These are phyloP conservation scores for Angophora floribunda DNA, from an alignment of 345 rosid species.

Conservation along the genomic window DNA sequence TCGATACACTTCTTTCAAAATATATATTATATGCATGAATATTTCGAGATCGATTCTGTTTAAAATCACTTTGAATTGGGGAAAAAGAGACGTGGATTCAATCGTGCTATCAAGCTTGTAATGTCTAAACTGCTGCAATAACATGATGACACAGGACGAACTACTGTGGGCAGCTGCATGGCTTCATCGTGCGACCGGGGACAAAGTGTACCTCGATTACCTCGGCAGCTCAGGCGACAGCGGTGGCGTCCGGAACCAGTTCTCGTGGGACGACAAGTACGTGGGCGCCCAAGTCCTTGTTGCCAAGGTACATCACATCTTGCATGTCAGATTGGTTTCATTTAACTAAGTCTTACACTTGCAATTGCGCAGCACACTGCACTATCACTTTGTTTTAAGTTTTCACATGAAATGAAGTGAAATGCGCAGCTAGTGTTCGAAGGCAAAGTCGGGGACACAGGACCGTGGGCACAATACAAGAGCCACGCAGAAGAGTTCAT, in stretches of 20 bases:
- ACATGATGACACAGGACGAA: conserved; percentile 11
- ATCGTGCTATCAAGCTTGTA: neutral
- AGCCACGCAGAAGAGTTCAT: conserved; percentile 35
- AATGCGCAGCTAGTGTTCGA: conserved; percentile 12
- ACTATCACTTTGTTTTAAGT: neutral
- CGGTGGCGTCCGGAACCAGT: conserved; percentile 14
- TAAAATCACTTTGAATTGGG: neutral
- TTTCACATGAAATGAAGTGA: fast-evolving
- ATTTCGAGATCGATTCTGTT: neutral
- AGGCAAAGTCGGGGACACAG: conserved; percentile 1
- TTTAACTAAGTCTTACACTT: neutral
- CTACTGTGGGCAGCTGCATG: conserved; percentile 40
- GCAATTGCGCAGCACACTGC: neutral
- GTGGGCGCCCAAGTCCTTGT: conserved; percentile 25
- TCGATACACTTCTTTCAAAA: neutral
- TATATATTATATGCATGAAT: no score
- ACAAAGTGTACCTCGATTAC: conserved; percentile 11
- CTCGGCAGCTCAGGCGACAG: neutral
- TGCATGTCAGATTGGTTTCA: neutral
- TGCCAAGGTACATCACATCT: conserved; percentile 12
- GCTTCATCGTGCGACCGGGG: conserved; percentile 23
- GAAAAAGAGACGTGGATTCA: neutral
- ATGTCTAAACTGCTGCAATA: neutral
- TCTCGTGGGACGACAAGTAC: conserved; percentile 29
- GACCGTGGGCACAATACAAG: conserved; percentile 13